These are phyloP conservation scores for Diaporthe citri DNA, from an alignment of 2,329 filamentous ascomycete species.

Conservation along the genomic window DNA sequence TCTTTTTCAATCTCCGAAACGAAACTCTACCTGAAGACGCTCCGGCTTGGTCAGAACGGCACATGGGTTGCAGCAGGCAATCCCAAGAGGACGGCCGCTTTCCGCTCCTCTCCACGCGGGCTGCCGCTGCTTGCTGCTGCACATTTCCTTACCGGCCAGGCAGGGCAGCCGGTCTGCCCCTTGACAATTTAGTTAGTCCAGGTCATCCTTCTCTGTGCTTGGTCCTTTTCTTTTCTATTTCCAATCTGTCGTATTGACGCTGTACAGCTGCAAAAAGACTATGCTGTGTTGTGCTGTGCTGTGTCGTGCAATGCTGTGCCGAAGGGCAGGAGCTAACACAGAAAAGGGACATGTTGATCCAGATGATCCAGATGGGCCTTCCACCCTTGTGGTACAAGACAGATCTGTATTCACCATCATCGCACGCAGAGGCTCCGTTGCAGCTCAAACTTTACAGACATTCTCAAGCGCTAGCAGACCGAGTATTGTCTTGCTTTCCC, in stretches of 20 bases:
- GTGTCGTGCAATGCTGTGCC: background rate
- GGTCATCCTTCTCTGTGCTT: background rate
- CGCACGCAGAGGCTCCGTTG: background rate
- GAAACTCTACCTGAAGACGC: background rate
- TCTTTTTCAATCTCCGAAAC: constrained; percentile 1
- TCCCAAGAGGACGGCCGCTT: constrained; percentile 7
- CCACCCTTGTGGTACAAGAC: constrained; percentile 8
- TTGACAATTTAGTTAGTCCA: background rate
- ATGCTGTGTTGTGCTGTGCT: background rate
- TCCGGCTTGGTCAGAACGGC: background rate
- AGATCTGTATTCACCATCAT: constrained; percentile 7
- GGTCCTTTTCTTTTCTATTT: too few species aligned
- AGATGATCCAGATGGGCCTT: constrained; percentile 9
- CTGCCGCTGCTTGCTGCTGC: constrained; percentile 3
- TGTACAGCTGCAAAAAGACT: background rate
- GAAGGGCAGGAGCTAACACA: background rate
- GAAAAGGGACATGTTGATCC: background rate
- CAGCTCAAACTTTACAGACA: constrained; percentile 7
- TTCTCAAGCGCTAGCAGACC: constrained; percentile 10
- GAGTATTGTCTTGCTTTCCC: constrained; percentile 2
- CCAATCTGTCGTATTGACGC: background rate
- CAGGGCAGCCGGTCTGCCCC: background rate
- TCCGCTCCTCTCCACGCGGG: constrained; percentile 11
- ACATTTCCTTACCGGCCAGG: constrained; percentile 10
- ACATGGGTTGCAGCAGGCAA: constrained; percentile 1